Base-by-base conservation (phyloP, 2,329 filamentous ascomycete genomes). In the Didymella segeticola region DNA sequence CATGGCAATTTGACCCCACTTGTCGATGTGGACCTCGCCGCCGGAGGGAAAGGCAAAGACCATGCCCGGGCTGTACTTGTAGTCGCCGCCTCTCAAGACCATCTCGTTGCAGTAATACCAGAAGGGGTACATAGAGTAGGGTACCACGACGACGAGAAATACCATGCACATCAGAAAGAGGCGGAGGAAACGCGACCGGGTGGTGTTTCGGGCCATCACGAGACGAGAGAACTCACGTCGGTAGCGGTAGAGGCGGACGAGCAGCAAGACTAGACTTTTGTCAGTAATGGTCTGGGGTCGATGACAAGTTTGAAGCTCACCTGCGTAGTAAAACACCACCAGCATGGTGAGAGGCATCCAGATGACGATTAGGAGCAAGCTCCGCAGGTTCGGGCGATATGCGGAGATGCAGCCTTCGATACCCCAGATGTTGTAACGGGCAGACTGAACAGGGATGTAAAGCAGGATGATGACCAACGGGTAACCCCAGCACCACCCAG, bases 241-340 rank as follows among this genome's bases (percentile, higher is more conserved):
- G 68, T 89, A 87, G 50, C 78, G 81, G 65, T 79, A 78, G 27
- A 90, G 79, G n/a, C 87, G 85, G 55, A 79, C 74, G 25, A 88
- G 67, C 4, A 89, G 81, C 22, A 89, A 69, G 9, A 77, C 86
- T 89, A 53, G 0, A 1, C 26, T 3, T 61, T 49, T 34, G 49
- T 69, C 47, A 62, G 45, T 45, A n/a, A 27, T 20, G 2, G 20
- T 22, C 53, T 12, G 34, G n/a, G 27, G 37, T 23, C 41, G 20
- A 23, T 4, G 5, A 5, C 25, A n/a, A 7, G 26, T 23, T 15
- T 4, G 12, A 2, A 15, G 75, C 80, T 69, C 76, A 87, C 86
- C 72, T 39, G 85, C 82, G 66, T 85, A 88, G 66, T 81, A 84
- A 3, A 75, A 73, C 20, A 79, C 83, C 10, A 84, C 66, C 0